Percentiles rank a stretch among this genome's conserved stretches.
Evolutionary conservation across 1,139 yeast species (phyloP).

Genomic region (Ashbya aceris): DNA sequence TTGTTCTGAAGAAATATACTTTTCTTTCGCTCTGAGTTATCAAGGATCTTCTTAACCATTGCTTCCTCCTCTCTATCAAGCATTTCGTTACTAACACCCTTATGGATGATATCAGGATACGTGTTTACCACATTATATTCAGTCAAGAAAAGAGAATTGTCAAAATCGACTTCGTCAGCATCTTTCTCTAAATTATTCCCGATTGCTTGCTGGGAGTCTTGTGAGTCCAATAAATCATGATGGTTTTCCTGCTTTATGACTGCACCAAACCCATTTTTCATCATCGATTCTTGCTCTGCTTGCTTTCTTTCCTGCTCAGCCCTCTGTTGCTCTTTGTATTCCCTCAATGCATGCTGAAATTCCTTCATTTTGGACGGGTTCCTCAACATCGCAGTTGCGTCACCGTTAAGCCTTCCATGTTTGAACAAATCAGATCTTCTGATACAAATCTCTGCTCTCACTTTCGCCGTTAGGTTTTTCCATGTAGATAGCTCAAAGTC

Average conservation of each 20-base stretch:
- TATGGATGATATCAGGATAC: constrained; percentile 54
- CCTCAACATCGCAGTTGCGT: constrained; percentile 60
- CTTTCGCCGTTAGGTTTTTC: constrained; percentile 71
- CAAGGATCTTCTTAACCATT: constrained; percentile 28
- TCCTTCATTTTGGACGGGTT: constrained; percentile 50
- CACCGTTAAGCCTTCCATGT: constrained; percentile 44
- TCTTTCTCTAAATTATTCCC: constrained; percentile 17
- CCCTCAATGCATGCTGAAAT: constrained; percentile 24
- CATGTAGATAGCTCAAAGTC: constrained; percentile 70
- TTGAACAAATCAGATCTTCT: constrained; percentile 61
- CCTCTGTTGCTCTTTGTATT: constrained; percentile 26
- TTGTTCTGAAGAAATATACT: constrained; percentile 32
- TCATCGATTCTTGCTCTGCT: constrained; percentile 24
- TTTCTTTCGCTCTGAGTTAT: constrained; percentile 25
- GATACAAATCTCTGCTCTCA: constrained; percentile 67
- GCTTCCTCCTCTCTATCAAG: constrained; percentile 44
- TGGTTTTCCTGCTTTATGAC: constrained; percentile 20
- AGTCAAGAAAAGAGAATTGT: constrained; percentile 44
- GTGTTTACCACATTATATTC: constrained; percentile 85
- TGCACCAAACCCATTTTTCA: constrained; percentile 30
- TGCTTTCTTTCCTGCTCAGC: constrained; percentile 21
- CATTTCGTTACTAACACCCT: constrained; percentile 43
- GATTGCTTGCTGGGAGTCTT: constrained; percentile 3
- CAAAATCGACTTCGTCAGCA: constrained; percentile 24
- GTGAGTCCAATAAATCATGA: constrained; percentile 8